Evolutionary conservation across 1,139 yeast species (phyloP).

Genomic region (Taphrina wiesneri): DNA sequence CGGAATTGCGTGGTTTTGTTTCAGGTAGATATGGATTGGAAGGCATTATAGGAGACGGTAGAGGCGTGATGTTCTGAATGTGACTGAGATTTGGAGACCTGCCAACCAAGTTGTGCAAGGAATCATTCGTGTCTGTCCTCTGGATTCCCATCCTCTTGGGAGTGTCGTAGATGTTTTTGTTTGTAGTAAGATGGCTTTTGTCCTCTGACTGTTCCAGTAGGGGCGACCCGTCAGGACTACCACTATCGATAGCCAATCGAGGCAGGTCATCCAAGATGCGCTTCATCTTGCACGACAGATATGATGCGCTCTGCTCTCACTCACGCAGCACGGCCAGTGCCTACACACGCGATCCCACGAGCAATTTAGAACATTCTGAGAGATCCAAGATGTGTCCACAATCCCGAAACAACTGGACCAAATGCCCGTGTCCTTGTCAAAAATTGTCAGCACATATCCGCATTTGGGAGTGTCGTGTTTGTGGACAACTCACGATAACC

Average conservation of each 20-base stretch:
- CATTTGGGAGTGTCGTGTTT: background rate
- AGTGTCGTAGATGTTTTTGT: background rate
- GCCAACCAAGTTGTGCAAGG: conserved; percentile 10
- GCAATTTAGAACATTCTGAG: background rate
- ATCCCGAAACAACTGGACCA: background rate
- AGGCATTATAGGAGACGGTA: conserved; percentile 45
- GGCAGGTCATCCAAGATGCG: conserved; percentile 5
- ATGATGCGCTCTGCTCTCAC: background rate
- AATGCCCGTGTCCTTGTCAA: background rate
- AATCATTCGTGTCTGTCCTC: conserved; percentile 14
- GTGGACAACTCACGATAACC: background rate
- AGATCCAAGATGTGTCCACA: background rate
- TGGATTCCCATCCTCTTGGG: background rate
- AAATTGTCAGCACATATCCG: background rate
- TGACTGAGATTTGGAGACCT: conserved; percentile 7
- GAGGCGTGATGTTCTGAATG: conserved; percentile 42
- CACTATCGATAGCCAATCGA: background rate
- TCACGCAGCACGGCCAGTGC: too few relatives aligned
- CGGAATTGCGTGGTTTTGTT: background rate
- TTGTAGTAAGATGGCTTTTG: background rate
- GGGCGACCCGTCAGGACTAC: background rate
- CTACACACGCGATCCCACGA: too few relatives aligned
- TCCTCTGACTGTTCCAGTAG: background rate
- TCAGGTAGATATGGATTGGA: background rate
- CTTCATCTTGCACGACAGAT: background rate